Conservation (phyloP, 78 protist genomes). For the Chrysochromulina tobinii region DNA sequence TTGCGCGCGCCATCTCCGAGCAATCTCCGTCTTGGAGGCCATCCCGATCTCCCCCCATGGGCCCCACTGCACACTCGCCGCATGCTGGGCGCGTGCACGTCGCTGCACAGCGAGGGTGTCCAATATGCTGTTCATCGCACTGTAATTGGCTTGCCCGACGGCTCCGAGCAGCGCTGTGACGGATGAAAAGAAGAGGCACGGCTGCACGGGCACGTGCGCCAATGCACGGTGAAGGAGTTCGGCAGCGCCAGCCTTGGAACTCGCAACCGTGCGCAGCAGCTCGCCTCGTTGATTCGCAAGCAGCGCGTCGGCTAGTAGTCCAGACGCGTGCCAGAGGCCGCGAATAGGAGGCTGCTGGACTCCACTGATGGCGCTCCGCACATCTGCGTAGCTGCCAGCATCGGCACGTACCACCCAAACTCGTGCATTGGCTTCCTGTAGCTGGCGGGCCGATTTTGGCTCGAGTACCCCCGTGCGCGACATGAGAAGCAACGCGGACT, state of each 20-base stretch:
- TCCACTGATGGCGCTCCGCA: not conserved
- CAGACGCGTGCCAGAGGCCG: constrained; percentile 24
- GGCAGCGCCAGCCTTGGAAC: constrained; percentile 21
- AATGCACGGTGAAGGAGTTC: not conserved
- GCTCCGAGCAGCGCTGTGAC: constrained; percentile 33
- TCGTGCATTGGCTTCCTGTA: not conserved
- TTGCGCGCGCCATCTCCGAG: too few species aligned
- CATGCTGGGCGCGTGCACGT: not conserved
- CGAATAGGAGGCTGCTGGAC: not conserved
- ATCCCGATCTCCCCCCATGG: constrained; percentile 42
- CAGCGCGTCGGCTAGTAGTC: constrained; percentile 26
- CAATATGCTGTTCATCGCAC: constrained; percentile 29
- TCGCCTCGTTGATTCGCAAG: not conserved
- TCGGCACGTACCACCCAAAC: not conserved
- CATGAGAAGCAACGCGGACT: not conserved
- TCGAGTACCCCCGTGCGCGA: not conserved
- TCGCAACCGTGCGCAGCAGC: not conserved
- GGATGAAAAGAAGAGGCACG: constrained; percentile 38
- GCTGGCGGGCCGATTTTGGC: not conserved
- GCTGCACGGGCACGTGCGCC: not conserved
- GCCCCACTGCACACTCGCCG: constrained; percentile 36
- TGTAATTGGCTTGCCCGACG: constrained; percentile 47
- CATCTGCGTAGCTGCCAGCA: not conserved
- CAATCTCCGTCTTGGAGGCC: not conserved
- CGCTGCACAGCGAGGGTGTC: constrained; percentile 29